phyloP scores from a whole-genome alignment of 192 early-diverging fungal genomes.

The Podila minutissima region DNA sequence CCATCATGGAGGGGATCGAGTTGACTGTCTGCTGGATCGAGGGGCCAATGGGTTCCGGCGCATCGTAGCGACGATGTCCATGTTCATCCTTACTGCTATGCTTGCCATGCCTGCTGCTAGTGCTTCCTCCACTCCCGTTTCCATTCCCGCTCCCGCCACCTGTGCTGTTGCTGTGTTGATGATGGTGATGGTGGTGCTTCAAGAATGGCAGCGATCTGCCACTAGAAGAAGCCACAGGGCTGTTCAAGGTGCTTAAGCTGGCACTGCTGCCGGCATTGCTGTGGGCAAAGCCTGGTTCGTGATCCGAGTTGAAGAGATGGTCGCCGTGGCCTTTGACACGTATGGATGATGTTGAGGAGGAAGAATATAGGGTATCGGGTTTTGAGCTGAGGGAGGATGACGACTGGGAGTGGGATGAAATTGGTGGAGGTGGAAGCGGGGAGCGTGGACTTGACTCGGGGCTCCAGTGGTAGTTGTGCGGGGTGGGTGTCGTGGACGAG shows the following conservation, averaged over 20 bases:
- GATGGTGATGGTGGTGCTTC: not conserved
- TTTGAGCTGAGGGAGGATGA: not conserved
- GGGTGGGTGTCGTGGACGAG: not conserved
- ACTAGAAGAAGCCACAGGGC: too few relatives aligned
- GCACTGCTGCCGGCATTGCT: conserved; percentile 1
- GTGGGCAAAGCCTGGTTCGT: not conserved
- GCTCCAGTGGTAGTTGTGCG: conserved; percentile 6
- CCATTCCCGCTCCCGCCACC: not conserved
- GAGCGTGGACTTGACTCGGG: not conserved
- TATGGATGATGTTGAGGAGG: not conserved
- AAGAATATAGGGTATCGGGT: conserved; percentile 5
- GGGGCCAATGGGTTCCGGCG: not conserved
- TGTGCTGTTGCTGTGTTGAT: conserved; percentile 1
- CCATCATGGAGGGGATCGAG: conserved; percentile 23
- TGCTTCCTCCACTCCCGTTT: not conserved
- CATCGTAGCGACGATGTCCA: not conserved
- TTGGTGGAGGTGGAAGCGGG: not conserved
- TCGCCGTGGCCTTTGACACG: not conserved
- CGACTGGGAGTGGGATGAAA: not conserved
- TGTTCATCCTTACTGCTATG: conserved; percentile 2
- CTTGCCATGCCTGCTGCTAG: not conserved
- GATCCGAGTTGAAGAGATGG: not conserved
- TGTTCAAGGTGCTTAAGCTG: not conserved
- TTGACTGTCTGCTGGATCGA: conserved; percentile 29
- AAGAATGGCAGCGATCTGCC: not conserved